Conservation (phyloP, 2,329 filamentous ascomycete genomes). For the Parasarocladium wereldwijsianum region DNA sequence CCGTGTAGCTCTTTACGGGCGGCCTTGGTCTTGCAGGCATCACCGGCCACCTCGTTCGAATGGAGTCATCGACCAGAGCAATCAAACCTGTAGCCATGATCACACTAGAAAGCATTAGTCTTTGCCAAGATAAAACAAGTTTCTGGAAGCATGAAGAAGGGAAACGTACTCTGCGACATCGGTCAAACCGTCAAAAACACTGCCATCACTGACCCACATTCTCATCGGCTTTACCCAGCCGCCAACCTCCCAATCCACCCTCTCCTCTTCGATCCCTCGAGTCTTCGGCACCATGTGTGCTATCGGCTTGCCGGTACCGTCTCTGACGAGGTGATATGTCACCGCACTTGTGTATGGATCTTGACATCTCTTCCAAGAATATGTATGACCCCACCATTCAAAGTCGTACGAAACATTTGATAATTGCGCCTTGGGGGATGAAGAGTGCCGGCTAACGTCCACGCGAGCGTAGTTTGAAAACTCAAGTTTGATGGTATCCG, state of each 20-base stretch:
- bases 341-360: conserved; percentile 53
- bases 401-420: conserved; percentile 64
- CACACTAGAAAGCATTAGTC: conserved; percentile 40
- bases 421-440: conserved; percentile 35
- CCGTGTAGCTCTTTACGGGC: conserved; percentile 10
- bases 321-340: conserved; percentile 67
- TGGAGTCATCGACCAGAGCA: conserved; percentile 79
- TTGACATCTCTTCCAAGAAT: conserved; percentile 69
- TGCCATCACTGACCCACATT: conserved; percentile 74
- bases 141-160: conserved; percentile 4
- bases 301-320: conserved; percentile 43
- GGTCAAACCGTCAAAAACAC: conserved; percentile 51
- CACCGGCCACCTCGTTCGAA: conserved; percentile 59
- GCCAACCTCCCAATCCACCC: conserved; percentile 60
- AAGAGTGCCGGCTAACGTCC: conserved; percentile 56
- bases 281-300: conserved; percentile 78
- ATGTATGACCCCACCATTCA: conserved; percentile 81
- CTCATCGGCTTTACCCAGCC: conserved; percentile 85
- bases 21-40: conserved; percentile 16
- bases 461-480: conserved; percentile 97
- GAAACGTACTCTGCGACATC: conserved; percentile 72
- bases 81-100: conserved; percentile 84
- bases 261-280: conserved; percentile 53
- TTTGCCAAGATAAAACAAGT: conserved; percentile 11
- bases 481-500: conserved; percentile 75